Base-by-base conservation (phyloP, 441 rosid species). In the Hura crepitans region DNA sequence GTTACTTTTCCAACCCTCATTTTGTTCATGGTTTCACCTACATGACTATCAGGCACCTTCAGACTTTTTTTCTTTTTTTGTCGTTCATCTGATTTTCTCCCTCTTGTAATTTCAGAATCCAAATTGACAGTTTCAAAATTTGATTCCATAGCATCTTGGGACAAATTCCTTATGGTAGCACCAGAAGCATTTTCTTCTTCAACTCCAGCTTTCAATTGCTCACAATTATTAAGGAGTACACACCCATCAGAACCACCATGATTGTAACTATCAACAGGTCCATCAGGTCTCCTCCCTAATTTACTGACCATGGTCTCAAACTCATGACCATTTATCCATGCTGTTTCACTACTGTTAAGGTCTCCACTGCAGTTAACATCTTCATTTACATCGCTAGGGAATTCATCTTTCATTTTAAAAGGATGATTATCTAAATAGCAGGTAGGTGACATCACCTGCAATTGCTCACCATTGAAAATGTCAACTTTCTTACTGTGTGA, bases 121-220 rank as follows among this genome's bases (percentile, higher is more conserved):
- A 84, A 64, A 67, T 61, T 66, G 64, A 30, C 58, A 65, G 73
- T 63, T 64, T 65, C 78, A 27, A 33, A 65, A 62, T 75, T 74
- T 66, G 86, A 68, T 69, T 68, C 66, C 69, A 37, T 47, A 63
- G 72, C 69, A 72, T 71, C 79, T 5, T 59, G 39, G 20, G 82
- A 76, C 54, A 63, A 43, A 27, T 79, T 76, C 35, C 18, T 68
- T 39, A 6, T 42, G 62, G 47, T 65, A 28, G 80, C 77, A 66
- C 76, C 67, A 59, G 77, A 73, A 45, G 76, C 45, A 62, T 60
- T 33, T 68, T 74, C 81, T 43, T 71, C 74, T 78, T 75, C 80
- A 22, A 37, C 72, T 58, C 76, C 77, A 60, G 74, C 86, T 82
- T 80, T 85, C 65, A 65, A 27, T 43, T 77, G 82, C 83, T 82